Evolutionary conservation across 1,284 basidiomycete species (phyloP), one percentile per base, ranked within the genome.

Genomic region (Polyporus tsugae): DNA sequence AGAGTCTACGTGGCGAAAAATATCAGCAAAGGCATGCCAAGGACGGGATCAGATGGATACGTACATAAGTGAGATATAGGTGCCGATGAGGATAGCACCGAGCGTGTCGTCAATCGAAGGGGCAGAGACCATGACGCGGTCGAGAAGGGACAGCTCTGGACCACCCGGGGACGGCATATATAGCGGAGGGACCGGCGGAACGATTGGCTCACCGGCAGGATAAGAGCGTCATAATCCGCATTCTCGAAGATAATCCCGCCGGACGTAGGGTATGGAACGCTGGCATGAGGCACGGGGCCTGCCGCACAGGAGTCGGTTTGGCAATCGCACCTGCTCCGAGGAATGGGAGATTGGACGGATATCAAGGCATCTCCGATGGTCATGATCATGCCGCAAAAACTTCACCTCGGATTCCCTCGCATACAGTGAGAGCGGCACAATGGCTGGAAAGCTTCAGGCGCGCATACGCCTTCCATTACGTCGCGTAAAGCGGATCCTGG

Each of bases 71-170:
- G 58, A 60, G 22, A 60, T 60, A 38, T 41, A 60, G 6, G 36
- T 41, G n/a, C 58, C 58, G 22, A 60, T 60, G 19, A 60, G 38
- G 38, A 60, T 39, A 39, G 58, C 58, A 60, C 58, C 58, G 10
- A 60, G 58, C 22, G 58, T 60, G 42, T 60, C 58, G 38, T 60
- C 39, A 11, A 41, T 15, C 15, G 58, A 60, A 25, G 58, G 35
- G 35, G n/a, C 36, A 60, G 58, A 25, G 6, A n/a, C 35, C 58
- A 60, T 60, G 22, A 15, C 10, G 10, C 22, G 11, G n/a, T n/a
- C 10, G 22, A 15, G 39, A 35, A 33, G 52, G 33, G 25, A 9
- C 58, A 11, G 10, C 36, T 17, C 58, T 11, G 6, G 15, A 6
- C 19, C 6, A 2, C 29, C 55, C 33, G 11, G 33, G 17, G 36